Evolutionary conservation across 352 stramenopile species (phyloP).

Genomic region (Globisporangium recalcitrans): DNA sequence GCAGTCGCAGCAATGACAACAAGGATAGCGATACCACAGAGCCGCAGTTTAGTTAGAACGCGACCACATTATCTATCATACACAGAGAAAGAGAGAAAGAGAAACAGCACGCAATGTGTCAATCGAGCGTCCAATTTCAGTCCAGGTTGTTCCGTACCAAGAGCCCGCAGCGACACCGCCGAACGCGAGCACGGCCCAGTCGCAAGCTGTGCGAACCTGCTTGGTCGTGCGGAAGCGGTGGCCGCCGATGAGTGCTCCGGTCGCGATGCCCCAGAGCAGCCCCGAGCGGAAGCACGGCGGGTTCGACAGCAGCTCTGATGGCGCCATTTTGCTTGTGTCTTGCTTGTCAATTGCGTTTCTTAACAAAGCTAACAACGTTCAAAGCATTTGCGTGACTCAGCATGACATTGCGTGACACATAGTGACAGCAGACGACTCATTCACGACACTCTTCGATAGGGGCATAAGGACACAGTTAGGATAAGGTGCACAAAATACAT

Average conservation of each 20-base stretch:
- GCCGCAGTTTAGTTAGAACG: neutral
- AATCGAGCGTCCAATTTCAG: neutral
- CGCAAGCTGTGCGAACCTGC: constrained; percentile 49
- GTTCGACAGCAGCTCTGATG: constrained; percentile 52
- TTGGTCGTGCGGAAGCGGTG: constrained; percentile 68
- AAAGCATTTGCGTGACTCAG: too few relatives aligned
- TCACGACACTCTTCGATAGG: too few relatives aligned
- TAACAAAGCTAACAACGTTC: too few relatives aligned
- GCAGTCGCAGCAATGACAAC: neutral
- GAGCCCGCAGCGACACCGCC: constrained; percentile 39
- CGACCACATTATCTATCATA: too few relatives aligned
- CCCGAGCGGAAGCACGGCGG: constrained; percentile 74
- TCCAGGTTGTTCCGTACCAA: constrained; percentile 42
- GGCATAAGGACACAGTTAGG: too few relatives aligned
- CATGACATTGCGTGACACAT: too few relatives aligned
- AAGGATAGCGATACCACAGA: neutral
- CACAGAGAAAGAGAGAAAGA: too few relatives aligned
- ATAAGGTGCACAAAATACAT: neutral
- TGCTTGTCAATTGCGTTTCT: constrained; percentile 1
- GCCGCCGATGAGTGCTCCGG: constrained; percentile 47
- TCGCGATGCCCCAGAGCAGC: constrained; percentile 73
- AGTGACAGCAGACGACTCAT: too few relatives aligned
- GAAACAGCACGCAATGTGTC: neutral
- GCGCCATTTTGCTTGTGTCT: neutral
- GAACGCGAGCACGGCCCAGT: constrained; percentile 67